phyloP scores from a whole-genome alignment of 2,329 filamentous ascomycete genomes.

The Aspergillus fumigatus region DNA sequence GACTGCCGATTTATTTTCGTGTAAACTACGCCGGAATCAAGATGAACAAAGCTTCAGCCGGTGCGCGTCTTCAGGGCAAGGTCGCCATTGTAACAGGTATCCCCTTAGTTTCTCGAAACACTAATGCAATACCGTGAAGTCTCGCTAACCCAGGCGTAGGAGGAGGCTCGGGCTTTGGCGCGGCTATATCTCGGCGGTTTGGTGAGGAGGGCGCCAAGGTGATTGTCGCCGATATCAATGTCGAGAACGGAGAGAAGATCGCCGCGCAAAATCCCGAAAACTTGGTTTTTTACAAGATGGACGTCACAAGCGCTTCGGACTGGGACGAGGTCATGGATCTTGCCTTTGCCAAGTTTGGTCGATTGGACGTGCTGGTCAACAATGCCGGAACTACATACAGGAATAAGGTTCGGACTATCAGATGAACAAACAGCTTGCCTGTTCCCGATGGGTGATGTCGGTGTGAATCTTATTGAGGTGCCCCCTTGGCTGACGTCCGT shows the following conservation, averaged over 20 bases:
- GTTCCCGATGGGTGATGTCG: background rate
- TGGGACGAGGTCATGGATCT: conserved; percentile 31
- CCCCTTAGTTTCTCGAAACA: background rate
- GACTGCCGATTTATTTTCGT: background rate
- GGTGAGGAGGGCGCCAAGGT: conserved; percentile 40
- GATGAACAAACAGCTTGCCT: background rate
- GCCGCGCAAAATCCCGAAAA: conserved; percentile 25
- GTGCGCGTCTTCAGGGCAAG: conserved; percentile 39
- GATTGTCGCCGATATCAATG: conserved; percentile 40
- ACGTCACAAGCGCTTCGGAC: conserved; percentile 31
- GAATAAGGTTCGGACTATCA: conserved; percentile 30
- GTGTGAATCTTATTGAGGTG: background rate
- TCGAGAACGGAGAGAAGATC: conserved; percentile 28
- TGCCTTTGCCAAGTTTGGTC: conserved; percentile 27
- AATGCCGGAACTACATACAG: conserved; percentile 43
- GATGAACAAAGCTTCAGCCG: conserved; percentile 9
- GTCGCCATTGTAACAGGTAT: conserved; percentile 44
- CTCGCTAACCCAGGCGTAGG: conserved; percentile 19
- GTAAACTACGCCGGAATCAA: background rate
- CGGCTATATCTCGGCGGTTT: conserved; percentile 38
- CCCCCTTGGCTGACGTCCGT: background rate
- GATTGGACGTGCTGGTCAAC: conserved; percentile 44
- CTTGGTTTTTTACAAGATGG: conserved; percentile 31
- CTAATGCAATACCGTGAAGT: background rate
- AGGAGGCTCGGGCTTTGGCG: conserved; percentile 41